Percentiles rank a stretch among this genome's conserved stretches.
These are phyloP conservation scores for Puccinia coronata DNA, from an alignment of 1,284 basidiomycete species.

Conservation along the genomic window DNA sequence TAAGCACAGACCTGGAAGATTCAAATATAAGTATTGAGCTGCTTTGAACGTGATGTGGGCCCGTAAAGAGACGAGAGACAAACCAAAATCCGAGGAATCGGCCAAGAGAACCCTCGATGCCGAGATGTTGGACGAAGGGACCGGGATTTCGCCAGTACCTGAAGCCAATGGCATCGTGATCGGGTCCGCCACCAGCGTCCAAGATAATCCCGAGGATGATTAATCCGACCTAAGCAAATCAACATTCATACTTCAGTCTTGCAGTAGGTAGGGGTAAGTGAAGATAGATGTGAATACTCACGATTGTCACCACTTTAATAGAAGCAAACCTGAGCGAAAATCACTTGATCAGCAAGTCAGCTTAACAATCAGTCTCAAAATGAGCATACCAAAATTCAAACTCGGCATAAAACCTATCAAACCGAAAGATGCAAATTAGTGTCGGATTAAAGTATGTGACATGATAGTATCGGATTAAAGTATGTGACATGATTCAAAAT, in stretches of 20 bases:
- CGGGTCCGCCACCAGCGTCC: conserved; percentile 43
- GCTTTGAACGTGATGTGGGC: not conserved
- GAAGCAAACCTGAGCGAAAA: conserved; percentile 63
- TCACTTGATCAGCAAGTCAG: not conserved
- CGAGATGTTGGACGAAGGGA: conserved; percentile 60
- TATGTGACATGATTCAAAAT: not conserved
- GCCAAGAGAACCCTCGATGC: conserved; percentile 29
- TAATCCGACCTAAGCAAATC: conserved; percentile 36
- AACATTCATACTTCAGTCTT: conserved; percentile 13
- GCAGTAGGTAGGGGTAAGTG: conserved; percentile 37
- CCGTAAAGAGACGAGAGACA: not conserved
- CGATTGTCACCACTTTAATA: conserved; percentile 76
- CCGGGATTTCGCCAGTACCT: conserved; percentile 60
- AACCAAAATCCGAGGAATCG: conserved; percentile 45
- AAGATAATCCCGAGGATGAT: conserved; percentile 44
- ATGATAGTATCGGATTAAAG: not conserved
- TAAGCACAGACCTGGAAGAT: conserved; percentile 54
- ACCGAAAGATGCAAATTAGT: not conserved
- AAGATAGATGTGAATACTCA: not conserved
- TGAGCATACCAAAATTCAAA: conserved; percentile 41
- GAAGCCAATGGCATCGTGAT: conserved; percentile 52
- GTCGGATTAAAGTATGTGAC: not conserved
- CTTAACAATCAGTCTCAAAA: too few relatives aligned
- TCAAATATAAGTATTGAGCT: conserved; percentile 34
- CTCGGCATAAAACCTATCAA: conserved; percentile 43